Conservation (phyloP, 345 rosid genomes). For the Combretum micranthum region DNA sequence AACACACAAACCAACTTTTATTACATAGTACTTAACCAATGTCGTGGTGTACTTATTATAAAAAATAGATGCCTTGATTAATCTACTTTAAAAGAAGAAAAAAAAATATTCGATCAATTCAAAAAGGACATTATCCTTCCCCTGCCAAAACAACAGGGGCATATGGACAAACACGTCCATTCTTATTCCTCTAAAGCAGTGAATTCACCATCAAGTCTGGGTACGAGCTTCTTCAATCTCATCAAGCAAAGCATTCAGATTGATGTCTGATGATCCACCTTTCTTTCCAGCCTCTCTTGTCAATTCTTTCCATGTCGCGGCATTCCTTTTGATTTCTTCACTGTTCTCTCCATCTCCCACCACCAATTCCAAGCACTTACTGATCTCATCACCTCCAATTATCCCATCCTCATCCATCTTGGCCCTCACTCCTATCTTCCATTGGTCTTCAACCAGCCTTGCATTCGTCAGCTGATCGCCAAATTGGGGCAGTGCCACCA, state of each 20-base stretch:
- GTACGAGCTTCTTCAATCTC: background rate
- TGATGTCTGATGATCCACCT: constrained; percentile 19
- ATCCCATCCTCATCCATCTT: constrained; percentile 6
- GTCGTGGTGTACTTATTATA: too few relatives aligned
- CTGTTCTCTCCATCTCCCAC: constrained; percentile 25
- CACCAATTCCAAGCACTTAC: constrained; percentile 24
- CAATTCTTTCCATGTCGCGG: constrained; percentile 23
- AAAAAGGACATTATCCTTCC: too few relatives aligned
- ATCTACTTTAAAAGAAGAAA: too few relatives aligned
- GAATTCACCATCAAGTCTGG: background rate
- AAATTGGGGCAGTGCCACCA: constrained; percentile 33
- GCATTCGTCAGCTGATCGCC: constrained; percentile 30
- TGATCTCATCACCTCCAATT: constrained; percentile 24
- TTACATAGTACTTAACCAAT: too few relatives aligned
- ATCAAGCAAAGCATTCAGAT: constrained; percentile 18
- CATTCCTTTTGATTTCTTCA: constrained; percentile 19
- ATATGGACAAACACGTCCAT: too few relatives aligned
- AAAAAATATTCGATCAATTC: too few relatives aligned
- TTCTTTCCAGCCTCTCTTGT: constrained; percentile 20
- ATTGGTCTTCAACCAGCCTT: constrained; percentile 28
- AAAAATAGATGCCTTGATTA: too few relatives aligned
- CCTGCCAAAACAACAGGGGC: too few relatives aligned
- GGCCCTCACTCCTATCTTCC: constrained; percentile 25
- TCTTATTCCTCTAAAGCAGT: too few relatives aligned
- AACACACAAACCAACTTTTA: too few relatives aligned